A percentile compares a stretch with the other conserved stretches of the same genome.
phyloP scores from a whole-genome alignment of 2,329 filamentous ascomycete species.

The Curvularia verruculosa region DNA sequence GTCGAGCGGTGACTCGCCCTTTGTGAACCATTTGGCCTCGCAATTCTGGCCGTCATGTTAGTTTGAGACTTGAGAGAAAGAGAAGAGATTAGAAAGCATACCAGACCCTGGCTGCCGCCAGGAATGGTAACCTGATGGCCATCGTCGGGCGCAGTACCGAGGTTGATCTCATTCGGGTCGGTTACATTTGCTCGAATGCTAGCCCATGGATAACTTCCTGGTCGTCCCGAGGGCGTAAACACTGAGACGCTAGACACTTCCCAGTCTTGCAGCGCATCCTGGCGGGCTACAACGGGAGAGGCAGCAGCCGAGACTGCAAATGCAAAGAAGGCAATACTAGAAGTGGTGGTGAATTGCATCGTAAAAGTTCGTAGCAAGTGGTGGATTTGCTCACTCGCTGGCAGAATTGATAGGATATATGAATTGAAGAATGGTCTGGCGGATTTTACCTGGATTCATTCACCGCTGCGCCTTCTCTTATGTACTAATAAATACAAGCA shows the following conservation, averaged over 20 bases:
- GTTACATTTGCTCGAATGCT: constrained; percentile 32
- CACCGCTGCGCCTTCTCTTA: not conserved
- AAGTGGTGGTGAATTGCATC: constrained; percentile 21
- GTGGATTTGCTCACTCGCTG: not conserved
- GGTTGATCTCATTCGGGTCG: constrained; percentile 34
- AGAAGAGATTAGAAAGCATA: not conserved
- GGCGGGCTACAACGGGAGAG: constrained; percentile 19
- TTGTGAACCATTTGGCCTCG: constrained; percentile 29
- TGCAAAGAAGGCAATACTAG: constrained; percentile 17
- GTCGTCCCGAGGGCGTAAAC: constrained; percentile 24
- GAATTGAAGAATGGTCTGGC: no score
- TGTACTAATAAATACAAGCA: not conserved
- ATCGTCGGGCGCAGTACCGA: constrained; percentile 14
- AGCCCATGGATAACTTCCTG: constrained; percentile 28
- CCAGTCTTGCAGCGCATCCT: constrained; percentile 26
- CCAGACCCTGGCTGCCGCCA: constrained; percentile 23
- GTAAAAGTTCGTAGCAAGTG: not conserved
- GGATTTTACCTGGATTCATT: not conserved
- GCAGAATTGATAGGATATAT: not conserved
- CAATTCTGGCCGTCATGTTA: constrained; percentile 25
- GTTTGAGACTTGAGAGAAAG: not conserved
- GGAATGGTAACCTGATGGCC: constrained; percentile 21
- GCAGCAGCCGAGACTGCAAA: constrained; percentile 14
- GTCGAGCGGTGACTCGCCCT: constrained; percentile 22
- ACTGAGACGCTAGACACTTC: constrained; percentile 22